These are phyloP conservation scores for Phytophthora multivora DNA, from an alignment of 352 stramenopile species.

Conservation along the genomic window DNA sequence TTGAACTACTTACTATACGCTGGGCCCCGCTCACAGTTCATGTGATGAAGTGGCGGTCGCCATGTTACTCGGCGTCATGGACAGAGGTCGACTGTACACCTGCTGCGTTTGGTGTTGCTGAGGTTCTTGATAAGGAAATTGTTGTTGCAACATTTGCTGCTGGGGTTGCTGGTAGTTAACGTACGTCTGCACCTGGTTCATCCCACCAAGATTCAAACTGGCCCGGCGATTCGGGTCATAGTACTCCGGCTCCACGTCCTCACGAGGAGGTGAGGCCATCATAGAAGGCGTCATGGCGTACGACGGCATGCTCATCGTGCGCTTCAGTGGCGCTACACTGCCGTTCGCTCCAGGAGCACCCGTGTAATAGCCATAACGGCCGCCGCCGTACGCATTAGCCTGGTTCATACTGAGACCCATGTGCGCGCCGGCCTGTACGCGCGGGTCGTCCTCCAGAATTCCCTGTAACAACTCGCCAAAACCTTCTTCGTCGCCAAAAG, in stretches of 20 bases:
- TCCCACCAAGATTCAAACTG: conserved; percentile 24
- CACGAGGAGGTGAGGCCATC: conserved; percentile 18
- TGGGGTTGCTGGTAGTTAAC: conserved; percentile 33
- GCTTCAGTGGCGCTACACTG: conserved; percentile 35
- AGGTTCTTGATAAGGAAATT: conserved; percentile 30
- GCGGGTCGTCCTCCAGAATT: conserved; percentile 73
- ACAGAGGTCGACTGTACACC: conserved; percentile 30
- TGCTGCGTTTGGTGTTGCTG: conserved; percentile 26
- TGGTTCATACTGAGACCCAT: conserved; percentile 28
- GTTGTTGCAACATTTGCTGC: conserved; percentile 33
- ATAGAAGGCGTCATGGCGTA: conserved; percentile 32
- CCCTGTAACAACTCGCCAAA: conserved; percentile 75
- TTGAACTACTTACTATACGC: conserved; percentile 45
- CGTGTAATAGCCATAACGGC: conserved; percentile 30
- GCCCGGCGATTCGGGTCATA: conserved; percentile 31
- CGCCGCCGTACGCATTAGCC: conserved; percentile 9
- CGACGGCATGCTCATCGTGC: conserved; percentile 45
- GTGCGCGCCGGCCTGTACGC: conserved; percentile 15
- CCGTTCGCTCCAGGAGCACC: conserved; percentile 3
- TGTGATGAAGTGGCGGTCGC: conserved; percentile 31
- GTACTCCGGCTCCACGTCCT: conserved; percentile 30
- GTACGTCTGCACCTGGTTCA: conserved; percentile 27
- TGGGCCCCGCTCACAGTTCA: conserved; percentile 20
- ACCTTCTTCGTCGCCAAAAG: conserved; percentile 67
- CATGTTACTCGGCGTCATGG: conserved; percentile 26